phyloP scores from a whole-genome alignment of 768 basidiomycete genomes.

The Sporobolomyces pararoseus region DNA sequence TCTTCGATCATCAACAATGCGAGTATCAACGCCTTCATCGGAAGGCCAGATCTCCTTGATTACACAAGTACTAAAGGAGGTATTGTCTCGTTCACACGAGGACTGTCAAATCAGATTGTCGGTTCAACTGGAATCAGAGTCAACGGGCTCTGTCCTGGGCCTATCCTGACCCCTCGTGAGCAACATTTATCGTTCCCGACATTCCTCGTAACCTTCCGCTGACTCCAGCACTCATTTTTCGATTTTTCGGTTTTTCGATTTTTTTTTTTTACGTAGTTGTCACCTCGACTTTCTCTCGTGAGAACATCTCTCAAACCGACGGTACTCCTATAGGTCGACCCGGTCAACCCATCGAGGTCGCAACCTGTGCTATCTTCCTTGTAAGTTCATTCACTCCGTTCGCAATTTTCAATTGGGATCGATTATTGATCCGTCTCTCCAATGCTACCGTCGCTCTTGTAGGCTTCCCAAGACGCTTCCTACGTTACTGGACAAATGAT shows the following conservation, averaged over 20 bases:
- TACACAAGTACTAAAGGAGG: slow-evolving; percentile 52
- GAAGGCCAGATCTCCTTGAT: slow-evolving; percentile 56
- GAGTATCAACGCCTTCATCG: slow-evolving; percentile 52
- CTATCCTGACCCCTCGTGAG: slow-evolving; percentile 56
- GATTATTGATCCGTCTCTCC: background rate
- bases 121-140: slow-evolving; percentile 56
- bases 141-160: slow-evolving; percentile 50
- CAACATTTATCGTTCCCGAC: background rate
- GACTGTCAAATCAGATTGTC: slow-evolving; percentile 57
- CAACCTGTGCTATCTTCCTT: slow-evolving; percentile 56
- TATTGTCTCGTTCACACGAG: slow-evolving; percentile 56
- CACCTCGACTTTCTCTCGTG: slow-evolving; percentile 35
- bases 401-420: too few species aligned
- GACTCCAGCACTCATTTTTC: background rate
- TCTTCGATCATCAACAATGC: slow-evolving; percentile 55
- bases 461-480: slow-evolving; percentile 54
- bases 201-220: background rate
- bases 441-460: background rate
- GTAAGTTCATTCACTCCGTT: background rate
- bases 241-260: too few species aligned
- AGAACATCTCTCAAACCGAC: slow-evolving; percentile 50
- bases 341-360: slow-evolving; percentile 58
- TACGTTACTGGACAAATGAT: slow-evolving; percentile 52
- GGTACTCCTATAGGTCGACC: slow-evolving; percentile 55
- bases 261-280: slow-evolving; percentile 45